These are phyloP conservation scores for Tolypocladium sp. DNA, from an alignment of 2,329 filamentous ascomycete species.

Conservation along the genomic window DNA sequence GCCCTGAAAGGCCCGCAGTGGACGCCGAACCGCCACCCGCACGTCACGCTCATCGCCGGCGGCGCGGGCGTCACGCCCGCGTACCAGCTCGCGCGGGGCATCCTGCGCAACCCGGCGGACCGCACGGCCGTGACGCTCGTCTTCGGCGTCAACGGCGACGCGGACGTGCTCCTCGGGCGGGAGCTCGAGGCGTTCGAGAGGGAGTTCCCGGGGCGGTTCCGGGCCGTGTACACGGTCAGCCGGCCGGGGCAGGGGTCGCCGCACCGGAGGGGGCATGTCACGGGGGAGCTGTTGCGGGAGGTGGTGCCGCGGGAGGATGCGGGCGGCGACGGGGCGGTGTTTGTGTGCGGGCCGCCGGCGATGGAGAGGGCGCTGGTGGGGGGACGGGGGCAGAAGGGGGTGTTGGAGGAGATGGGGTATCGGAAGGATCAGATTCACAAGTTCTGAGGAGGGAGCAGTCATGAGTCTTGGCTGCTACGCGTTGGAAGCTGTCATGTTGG, in stretches of 20 bases:
- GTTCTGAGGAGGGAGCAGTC: neutral
- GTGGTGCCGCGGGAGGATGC: too few relatives aligned
- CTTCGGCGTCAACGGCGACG: slow-evolving; percentile 56
- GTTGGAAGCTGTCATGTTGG: too few relatives aligned
- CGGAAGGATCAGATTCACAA: neutral
- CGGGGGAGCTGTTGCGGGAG: neutral
- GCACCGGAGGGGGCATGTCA: neutral
- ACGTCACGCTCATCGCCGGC: slow-evolving; percentile 59
- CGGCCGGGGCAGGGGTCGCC: neutral
- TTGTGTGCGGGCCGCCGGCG: neutral
- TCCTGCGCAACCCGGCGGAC: slow-evolving; percentile 52
- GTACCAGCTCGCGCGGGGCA: slow-evolving; percentile 54
- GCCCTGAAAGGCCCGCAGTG: slow-evolving; percentile 46
- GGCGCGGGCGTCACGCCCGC: slow-evolving; percentile 66
- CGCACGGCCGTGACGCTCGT: slow-evolving; percentile 54
- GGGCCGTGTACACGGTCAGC: slow-evolving; percentile 44
- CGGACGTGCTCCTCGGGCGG: slow-evolving; percentile 45
- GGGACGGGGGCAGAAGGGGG: neutral
- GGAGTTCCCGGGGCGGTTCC: slow-evolving; percentile 46
- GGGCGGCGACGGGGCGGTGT: neutral
- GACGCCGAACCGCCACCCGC: slow-evolving; percentile 37
- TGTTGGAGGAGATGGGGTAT: neutral
- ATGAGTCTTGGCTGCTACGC: too few relatives aligned
- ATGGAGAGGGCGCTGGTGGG: neutral
- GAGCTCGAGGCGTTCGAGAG: slow-evolving; percentile 47